These are phyloP conservation scores for Spathaspora sp. DNA, from an alignment of 1,139 yeast species.

Conservation along the genomic window DNA sequence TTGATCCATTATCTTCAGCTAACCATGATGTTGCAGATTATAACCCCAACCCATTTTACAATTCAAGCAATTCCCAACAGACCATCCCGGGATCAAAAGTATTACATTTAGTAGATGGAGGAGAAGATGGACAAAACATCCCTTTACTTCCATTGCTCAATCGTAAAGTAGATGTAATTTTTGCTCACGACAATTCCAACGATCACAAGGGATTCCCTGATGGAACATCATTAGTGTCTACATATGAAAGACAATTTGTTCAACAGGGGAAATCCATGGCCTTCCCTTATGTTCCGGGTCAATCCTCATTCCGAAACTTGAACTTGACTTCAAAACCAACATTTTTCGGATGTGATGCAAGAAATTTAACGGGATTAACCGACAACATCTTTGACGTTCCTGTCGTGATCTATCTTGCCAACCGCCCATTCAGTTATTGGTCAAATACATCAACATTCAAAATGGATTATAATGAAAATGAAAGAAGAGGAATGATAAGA, in stretches of 20 bases:
- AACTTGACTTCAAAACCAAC: constrained; percentile 44
- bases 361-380: constrained; percentile 33
- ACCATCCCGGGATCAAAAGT: constrained; percentile 20
- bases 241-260: constrained; percentile 34
- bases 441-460: constrained; percentile 40
- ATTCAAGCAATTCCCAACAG: constrained; percentile 17
- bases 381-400: constrained; percentile 39
- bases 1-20: constrained; percentile 9
- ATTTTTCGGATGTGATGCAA: constrained; percentile 46
- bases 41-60: constrained; percentile 51
- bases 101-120: constrained; percentile 30
- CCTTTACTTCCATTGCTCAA: constrained; percentile 29
- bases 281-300: constrained; percentile 41
- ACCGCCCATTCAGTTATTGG: constrained; percentile 38
- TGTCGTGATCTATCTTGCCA: constrained; percentile 38
- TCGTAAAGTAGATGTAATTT: constrained; percentile 28
- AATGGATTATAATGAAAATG: constrained; percentile 31
- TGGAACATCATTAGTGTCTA: constrained; percentile 33
- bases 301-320: constrained; percentile 28
- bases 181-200: constrained; percentile 33
- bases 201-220: constrained; percentile 34
- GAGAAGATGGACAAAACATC: constrained; percentile 31
- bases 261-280: constrained; percentile 28
- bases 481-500: constrained; percentile 36
- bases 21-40: constrained; percentile 41